phyloP scores from a whole-genome alignment of 2,329 filamentous ascomycete genomes.

The Pseudopithomyces maydicus region DNA sequence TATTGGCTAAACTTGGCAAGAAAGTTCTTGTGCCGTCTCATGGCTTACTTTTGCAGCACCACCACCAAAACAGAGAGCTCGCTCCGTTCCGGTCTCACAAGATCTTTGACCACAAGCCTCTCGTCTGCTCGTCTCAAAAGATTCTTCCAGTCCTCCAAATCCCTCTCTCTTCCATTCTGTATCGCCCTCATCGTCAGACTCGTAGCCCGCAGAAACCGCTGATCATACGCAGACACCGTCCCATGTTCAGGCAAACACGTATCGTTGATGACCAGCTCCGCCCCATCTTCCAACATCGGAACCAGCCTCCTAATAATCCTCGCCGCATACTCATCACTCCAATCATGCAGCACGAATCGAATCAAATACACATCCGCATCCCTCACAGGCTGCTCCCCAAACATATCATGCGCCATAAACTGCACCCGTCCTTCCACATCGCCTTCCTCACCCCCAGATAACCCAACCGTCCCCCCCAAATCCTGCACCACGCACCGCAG shows the following conservation, averaged over 20 bases:
- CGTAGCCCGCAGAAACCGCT: too few species aligned
- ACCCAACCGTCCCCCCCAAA: conserved; percentile 1
- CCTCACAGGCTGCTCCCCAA: conserved; percentile 11
- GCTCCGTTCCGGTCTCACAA: too few species aligned
- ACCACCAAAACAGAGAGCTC: neutral
- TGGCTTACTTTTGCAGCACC: neutral
- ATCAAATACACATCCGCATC: conserved; percentile 22
- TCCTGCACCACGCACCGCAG: conserved; percentile 18
- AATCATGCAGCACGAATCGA: conserved; percentile 41
- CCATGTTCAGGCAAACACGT: neutral
- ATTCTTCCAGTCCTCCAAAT: neutral
- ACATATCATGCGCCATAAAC: conserved; percentile 7
- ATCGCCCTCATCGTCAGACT: too few species aligned
- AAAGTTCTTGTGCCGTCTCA: too few species aligned
- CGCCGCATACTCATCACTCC: conserved; percentile 37
- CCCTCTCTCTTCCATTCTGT: too few species aligned
- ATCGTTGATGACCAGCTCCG: neutral
- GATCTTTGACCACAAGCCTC: too few species aligned
- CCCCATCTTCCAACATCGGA: neutral
- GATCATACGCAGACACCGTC: too few species aligned
- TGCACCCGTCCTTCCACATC: neutral
- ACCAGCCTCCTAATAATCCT: conserved; percentile 24
- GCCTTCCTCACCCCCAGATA: neutral
- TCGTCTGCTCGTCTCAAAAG: neutral
- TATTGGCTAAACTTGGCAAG: too few species aligned